Conservation (phyloP, 2,329 filamentous ascomycete species). For the Colletotrichum simmondsii region DNA sequence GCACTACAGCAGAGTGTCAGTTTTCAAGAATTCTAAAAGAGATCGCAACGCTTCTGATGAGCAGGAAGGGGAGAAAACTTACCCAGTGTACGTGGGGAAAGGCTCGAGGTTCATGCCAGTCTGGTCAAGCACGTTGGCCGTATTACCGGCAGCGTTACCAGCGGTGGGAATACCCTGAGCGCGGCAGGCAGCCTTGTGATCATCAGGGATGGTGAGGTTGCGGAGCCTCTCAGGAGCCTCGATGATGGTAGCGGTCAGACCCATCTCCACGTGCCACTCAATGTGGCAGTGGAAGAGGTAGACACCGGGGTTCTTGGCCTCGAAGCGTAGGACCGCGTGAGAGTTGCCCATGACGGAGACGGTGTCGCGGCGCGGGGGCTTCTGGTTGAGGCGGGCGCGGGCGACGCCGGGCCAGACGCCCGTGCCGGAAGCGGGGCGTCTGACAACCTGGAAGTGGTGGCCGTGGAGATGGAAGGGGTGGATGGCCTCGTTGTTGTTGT, state of each 20-base stretch:
- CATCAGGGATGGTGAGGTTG: conserved; percentile 64
- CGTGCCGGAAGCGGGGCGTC: conserved; percentile 47
- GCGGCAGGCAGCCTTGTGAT: conserved; percentile 63
- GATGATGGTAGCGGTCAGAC: conserved; percentile 65
- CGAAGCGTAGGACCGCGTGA: conserved; percentile 63
- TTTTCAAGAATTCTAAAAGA: too few relatives aligned
- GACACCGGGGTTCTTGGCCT: conserved; percentile 63
- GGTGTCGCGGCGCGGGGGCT: conserved; percentile 50
- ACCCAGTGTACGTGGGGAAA: conserved; percentile 61
- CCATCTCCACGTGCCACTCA: conserved; percentile 71
- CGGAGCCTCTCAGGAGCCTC: conserved; percentile 69
- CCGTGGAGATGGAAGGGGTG: conserved; percentile 67
- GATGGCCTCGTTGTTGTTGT: conserved; percentile 57
- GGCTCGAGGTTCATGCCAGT: conserved; percentile 60
- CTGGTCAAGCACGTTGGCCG: conserved; percentile 63
- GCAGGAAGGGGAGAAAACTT: conserved; percentile 33
- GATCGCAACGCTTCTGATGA: background rate
- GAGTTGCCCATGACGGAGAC: conserved; percentile 52
- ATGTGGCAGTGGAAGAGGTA: conserved; percentile 71
- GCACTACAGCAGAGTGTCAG: conserved; percentile 17
- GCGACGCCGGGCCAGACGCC: conserved; percentile 49
- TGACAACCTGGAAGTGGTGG: conserved; percentile 65
- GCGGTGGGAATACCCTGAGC: conserved; percentile 57
- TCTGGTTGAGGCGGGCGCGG: conserved; percentile 39
- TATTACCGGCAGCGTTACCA: conserved; percentile 78